Percentiles rank a stretch among this genome's conserved stretches.
These are phyloP conservation scores for Digitaria exilis DNA, from an alignment of 202 grass and related monocot species.

Conservation along the genomic window DNA sequence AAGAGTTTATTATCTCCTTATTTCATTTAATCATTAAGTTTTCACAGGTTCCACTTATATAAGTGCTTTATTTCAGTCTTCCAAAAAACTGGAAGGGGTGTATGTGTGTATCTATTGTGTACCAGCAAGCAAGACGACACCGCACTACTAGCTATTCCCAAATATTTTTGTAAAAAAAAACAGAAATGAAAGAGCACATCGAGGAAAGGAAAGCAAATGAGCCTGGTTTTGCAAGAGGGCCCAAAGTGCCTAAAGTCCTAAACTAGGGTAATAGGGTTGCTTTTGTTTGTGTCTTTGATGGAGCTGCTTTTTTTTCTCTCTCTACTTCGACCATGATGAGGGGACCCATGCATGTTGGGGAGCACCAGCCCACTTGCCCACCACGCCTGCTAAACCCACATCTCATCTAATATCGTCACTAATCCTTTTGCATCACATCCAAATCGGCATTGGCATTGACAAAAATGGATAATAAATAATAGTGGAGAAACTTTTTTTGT, in stretches of 20 bases:
- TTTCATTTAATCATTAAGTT: slow-evolving; percentile 6
- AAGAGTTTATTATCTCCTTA: not conserved
- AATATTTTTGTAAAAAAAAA: not conserved
- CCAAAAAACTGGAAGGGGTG: not conserved
- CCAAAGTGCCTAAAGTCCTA: slow-evolving; percentile 39
- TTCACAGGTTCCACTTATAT: not conserved
- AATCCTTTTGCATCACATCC: not conserved
- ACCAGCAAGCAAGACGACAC: not conserved
- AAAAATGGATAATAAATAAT: not conserved
- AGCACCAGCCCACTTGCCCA: slow-evolving; percentile 60
- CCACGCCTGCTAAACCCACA: slow-evolving; percentile 14
- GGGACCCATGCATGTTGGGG: slow-evolving; percentile 44
- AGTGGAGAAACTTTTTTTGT: not conserved
- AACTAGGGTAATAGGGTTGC: slow-evolving; percentile 33
- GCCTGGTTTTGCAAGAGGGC: slow-evolving; percentile 30
- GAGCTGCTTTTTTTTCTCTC: slow-evolving; percentile 34
- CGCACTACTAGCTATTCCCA: not conserved
- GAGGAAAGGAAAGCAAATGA: slow-evolving; percentile 1
- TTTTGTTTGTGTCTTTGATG: slow-evolving; percentile 43
- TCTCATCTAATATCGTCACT: not conserved
- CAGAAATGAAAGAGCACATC: not conserved
- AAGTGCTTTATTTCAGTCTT: not conserved
- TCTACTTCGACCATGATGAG: slow-evolving; percentile 2
- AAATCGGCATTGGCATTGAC: too few species aligned
- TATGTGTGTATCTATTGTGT: slow-evolving; percentile 2